Conservation (phyloP, 164 flowering plant genomes). For the Stephania japonica region DNA sequence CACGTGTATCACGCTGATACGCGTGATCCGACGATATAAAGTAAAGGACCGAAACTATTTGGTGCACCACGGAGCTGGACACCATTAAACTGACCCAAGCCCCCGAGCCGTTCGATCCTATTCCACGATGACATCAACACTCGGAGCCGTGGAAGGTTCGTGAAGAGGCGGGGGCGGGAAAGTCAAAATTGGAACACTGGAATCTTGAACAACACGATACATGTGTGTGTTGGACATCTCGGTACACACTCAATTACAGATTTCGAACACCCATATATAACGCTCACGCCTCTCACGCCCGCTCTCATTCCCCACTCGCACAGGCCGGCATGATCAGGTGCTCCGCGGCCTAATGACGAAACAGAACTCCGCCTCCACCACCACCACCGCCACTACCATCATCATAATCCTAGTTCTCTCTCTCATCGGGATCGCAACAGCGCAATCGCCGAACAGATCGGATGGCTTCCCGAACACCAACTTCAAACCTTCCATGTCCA, state of each 20-base stretch:
- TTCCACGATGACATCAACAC: not conserved
- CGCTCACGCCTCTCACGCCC: not conserved
- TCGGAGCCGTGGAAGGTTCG: not conserved
- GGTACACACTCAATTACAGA: not conserved
- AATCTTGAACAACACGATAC: not conserved
- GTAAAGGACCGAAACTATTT: too few species aligned
- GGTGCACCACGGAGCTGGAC: too few species aligned
- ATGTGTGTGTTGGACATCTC: not conserved
- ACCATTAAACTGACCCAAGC: too few species aligned
- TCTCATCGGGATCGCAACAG: not conserved
- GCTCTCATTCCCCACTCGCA: not conserved
- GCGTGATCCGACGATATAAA: too few species aligned
- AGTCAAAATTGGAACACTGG: not conserved
- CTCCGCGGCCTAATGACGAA: not conserved
- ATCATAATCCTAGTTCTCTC: too few species aligned
- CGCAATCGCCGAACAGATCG: conserved; percentile 4
- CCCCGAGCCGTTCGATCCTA: too few species aligned
- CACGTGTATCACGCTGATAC: too few species aligned
- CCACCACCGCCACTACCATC: not conserved
- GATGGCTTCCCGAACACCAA: not conserved
- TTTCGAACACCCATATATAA: not conserved
- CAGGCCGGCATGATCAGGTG: not conserved
- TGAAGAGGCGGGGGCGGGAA: not conserved
- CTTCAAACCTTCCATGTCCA: conserved; percentile 30
- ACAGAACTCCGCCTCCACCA: not conserved